A percentile compares a stretch with the other conserved stretches of the same genome.
phyloP scores from a whole-genome alignment of 495 filamentous ascomycete genomes.

The Annulohypoxylon nitens region DNA sequence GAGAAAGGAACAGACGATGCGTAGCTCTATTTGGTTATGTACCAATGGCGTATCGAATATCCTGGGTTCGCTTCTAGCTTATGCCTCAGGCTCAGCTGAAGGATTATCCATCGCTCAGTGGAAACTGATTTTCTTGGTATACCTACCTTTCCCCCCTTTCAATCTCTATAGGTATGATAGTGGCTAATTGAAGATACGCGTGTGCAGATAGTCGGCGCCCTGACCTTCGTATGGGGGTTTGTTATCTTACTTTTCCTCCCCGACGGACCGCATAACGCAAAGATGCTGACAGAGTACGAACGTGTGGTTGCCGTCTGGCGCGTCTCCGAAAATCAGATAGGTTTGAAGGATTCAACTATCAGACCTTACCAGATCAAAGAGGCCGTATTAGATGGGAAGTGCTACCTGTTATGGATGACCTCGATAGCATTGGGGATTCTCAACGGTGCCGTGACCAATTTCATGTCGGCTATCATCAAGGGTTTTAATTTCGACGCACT shows the following conservation, averaged over 20 bases:
- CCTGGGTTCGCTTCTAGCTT: constrained; percentile 42
- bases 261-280: constrained; percentile 47
- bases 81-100: constrained; percentile 41
- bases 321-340: constrained; percentile 48
- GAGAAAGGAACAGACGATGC: constrained; percentile 42
- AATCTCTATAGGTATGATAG: not conserved
- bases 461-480: constrained; percentile 62
- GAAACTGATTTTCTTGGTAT: constrained; percentile 47
- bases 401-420: constrained; percentile 54
- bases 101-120: constrained; percentile 44
- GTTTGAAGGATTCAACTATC: constrained; percentile 48
- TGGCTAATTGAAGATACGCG: constrained; percentile 8
- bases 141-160: not conserved
- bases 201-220: constrained; percentile 57
- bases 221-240: constrained; percentile 61
- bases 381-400: constrained; percentile 56
- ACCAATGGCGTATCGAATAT: constrained; percentile 47
- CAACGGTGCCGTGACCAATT: constrained; percentile 63
- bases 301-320: constrained; percentile 47
- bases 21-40: constrained; percentile 45
- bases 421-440: constrained; percentile 60
- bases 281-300: constrained; percentile 47
- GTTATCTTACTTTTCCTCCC: constrained; percentile 54
- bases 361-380: constrained; percentile 58
- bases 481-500: constrained; percentile 52